Evolutionary conservation across 139 green algal species (phyloP).

Genomic region (Chlorella sp.): DNA sequence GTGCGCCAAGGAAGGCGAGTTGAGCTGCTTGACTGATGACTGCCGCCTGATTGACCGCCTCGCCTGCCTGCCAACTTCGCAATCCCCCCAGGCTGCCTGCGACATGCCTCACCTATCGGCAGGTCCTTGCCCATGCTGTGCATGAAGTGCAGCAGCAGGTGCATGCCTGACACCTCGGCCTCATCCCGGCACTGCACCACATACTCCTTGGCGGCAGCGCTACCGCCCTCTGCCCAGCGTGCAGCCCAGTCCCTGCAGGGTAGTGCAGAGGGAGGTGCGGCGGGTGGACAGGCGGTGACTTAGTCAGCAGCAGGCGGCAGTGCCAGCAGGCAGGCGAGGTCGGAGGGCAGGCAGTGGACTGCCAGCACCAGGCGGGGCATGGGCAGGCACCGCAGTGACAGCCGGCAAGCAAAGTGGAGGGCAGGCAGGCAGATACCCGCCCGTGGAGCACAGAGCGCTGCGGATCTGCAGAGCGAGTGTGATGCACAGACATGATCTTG

Average conservation of each 20-base stretch:
- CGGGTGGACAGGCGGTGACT: background rate
- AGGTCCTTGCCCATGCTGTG: slow-evolving; percentile 12
- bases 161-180: background rate
- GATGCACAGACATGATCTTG: no score
- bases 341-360: background rate
- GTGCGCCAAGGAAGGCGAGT: background rate
- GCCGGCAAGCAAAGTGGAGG: background rate
- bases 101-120: background rate
- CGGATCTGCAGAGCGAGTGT: background rate
- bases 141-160: background rate
- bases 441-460: no score
- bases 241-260: background rate
- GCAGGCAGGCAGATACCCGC: background rate
- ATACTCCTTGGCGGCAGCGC: background rate
- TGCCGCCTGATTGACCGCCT: background rate
- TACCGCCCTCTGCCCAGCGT: background rate
- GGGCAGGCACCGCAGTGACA: background rate
- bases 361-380: background rate
- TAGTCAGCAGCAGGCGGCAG: background rate
- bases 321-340: no score
- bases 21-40: background rate
- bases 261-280: background rate
- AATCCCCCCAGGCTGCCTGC: no score
- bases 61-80: no score
- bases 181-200: background rate